A percentile compares a stretch with the other conserved stretches of the same genome.
phyloP scores from a whole-genome alignment of 768 basidiomycete genomes.

The Boletus rubroflammeus region DNA sequence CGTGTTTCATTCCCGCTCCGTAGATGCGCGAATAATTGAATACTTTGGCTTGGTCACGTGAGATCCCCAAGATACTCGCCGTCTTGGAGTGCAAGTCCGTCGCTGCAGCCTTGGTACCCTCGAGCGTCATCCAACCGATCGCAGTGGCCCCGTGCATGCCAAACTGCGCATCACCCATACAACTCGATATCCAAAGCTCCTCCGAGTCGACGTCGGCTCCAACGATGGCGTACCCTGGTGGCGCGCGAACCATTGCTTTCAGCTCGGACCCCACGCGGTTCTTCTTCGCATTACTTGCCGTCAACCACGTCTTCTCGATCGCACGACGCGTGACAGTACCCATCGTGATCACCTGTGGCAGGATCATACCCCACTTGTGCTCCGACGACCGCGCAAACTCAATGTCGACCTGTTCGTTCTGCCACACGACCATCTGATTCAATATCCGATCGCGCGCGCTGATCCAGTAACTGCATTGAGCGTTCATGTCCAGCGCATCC shows the following conservation, averaged over 20 bases:
- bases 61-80: slow-evolving; percentile 87
- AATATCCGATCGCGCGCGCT: slow-evolving; percentile 86
- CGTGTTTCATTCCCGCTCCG: slow-evolving; percentile 96
- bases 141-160: slow-evolving; percentile 95
- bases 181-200: slow-evolving; percentile 98
- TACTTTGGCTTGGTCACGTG: slow-evolving; percentile 92
- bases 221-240: slow-evolving; percentile 88
- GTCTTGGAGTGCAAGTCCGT: slow-evolving; percentile 98
- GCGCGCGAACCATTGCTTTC: slow-evolving; percentile 96
- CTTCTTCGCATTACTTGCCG: slow-evolving; percentile 96
- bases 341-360: slow-evolving; percentile 97
- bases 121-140: slow-evolving; percentile 99
- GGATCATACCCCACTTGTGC: slow-evolving; percentile 82
- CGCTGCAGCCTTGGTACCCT: slow-evolving; percentile 91
- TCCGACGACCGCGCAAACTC: slow-evolving; percentile 40
- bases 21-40: slow-evolving; percentile 99
- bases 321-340: slow-evolving; percentile 97
- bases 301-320: slow-evolving; percentile 97
- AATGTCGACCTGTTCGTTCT: slow-evolving; percentile 48
- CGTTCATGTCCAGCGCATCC: slow-evolving; percentile 87
- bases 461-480: slow-evolving; percentile 97
- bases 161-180: slow-evolving; percentile 98
- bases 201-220: slow-evolving; percentile 99
- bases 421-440: slow-evolving; percentile 92
- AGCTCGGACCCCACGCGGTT: slow-evolving; percentile 98